Evolutionary conservation across 208 protist species (phyloP), one percentile per base, ranked within the genome.

Genomic region (Herpetomonas samuelpessoai): DNA sequence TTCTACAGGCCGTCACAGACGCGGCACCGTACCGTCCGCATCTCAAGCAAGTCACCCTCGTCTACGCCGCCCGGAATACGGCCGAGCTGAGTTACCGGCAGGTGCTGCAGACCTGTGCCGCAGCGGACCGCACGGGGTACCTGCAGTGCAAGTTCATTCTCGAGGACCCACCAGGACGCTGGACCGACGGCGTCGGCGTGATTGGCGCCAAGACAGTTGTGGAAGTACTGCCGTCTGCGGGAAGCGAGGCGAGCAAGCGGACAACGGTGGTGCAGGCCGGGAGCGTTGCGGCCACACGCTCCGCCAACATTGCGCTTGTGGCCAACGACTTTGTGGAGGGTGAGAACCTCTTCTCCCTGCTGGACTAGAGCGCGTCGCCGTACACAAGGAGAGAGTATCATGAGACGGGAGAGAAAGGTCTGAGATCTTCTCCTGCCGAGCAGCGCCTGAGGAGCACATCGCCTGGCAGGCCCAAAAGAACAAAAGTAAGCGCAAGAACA

Each of bases 101-200:
- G 14, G 31, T 68, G 2, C 27, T 68, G 27, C 30, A 44, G 9
- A 41, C 25, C 24, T 65, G 39, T 25, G 38, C 2, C 31, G 21
- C 22, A 10, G 49, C 44, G 21, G 35, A 24, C 7, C 41, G 51
- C 47, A 19, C 12, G 29, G 18, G 46, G 12, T 12, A 26, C 10
- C 25, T 59, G 4, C 28, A 59, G 28, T 68, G 51, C 53, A 27
- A 28, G 44, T 55, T 68, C 38, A 29, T 68, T 30, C 41, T 68
- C 30, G 54, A 71, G 28, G 54, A 71, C 14, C 65, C 65, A 22
- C 65, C 65, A 10, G 31, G 48, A 2, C 39, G 28, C 29, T 71
- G 65, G 65, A 65, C 57, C 3, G 57, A 65, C 14, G 65, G 57
- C 19, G 57, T 71, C 9, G 65, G 65, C 25, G 28, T 21, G 2